Evolutionary conservation across 192 early-diverging fungal genomes (phyloP).

Genomic region (Backusella circina): DNA sequence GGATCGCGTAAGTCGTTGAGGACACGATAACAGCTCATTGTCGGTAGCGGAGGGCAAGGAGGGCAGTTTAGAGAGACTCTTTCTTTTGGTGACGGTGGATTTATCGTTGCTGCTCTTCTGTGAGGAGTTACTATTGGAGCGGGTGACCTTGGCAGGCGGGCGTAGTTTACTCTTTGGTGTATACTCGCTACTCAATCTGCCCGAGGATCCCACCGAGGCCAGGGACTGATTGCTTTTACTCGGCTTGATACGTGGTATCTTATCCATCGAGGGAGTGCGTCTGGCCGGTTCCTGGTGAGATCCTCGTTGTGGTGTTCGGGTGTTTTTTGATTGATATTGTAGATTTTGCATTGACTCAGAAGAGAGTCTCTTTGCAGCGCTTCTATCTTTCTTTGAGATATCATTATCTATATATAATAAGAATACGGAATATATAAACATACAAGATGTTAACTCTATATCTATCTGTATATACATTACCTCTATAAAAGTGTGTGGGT

Average conservation of each 20-base stretch:
- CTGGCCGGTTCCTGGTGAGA: neutral
- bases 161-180: conserved; percentile 2
- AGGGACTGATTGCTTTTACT: neutral
- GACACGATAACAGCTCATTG: neutral
- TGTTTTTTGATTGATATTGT: neutral
- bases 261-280: neutral
- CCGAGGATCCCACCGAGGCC: neutral
- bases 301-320: neutral
- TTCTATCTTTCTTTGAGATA: neutral
- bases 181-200: neutral
- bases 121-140: neutral
- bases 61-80: neutral
- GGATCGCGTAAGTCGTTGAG: neutral
- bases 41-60: neutral
- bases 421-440: neutral
- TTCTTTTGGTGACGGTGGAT: neutral
- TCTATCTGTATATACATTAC: neutral
- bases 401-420: neutral
- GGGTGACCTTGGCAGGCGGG: neutral
- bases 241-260: neutral
- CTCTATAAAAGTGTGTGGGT: neutral
- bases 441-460: neutral
- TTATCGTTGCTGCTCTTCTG: neutral
- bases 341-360: neutral
- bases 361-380: neutral